Evolutionary conservation across 1,284 basidiomycete species (phyloP).

Genomic region (Austropuccinia psidii): DNA sequence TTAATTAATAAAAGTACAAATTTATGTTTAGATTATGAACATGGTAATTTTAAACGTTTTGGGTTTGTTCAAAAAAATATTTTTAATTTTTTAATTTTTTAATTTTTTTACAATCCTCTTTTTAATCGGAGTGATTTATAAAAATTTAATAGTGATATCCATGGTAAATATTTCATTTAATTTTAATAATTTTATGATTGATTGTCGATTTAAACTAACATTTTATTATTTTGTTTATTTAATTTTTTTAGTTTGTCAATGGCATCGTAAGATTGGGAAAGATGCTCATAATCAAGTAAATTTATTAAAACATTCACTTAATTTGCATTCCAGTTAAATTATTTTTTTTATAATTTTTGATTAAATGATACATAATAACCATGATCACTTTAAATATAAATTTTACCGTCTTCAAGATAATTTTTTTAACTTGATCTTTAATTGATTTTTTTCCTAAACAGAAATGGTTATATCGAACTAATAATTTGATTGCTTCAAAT

Average conservation of each 20-base stretch:
- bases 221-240: background rate
- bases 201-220: background rate
- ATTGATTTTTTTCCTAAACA: background rate
- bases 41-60: conserved; percentile 27
- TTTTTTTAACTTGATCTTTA: background rate
- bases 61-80: background rate
- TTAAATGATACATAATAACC: background rate
- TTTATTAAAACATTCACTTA: too few species aligned
- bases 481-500: conserved; percentile 13
- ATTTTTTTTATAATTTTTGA: background rate
- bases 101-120: background rate
- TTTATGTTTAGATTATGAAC: conserved; percentile 25
- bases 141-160: conserved; percentile 4
- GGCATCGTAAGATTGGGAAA: conserved; percentile 31
- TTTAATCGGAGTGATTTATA: background rate
- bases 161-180: background rate
- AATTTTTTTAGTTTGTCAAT: conserved; percentile 24
- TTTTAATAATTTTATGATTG: background rate
- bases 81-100: background rate
- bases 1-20: conserved; percentile 10
- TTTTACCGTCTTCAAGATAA: background rate
- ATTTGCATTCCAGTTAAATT: too few species aligned
- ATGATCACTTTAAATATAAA: background rate
- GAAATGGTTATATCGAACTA: conserved; percentile 35
- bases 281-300: conserved; percentile 28